Evolutionary conservation across 2,329 filamentous ascomycete species (phyloP), one percentile per base, ranked within the genome.

Genomic region (Elsinoe perseae): DNA sequence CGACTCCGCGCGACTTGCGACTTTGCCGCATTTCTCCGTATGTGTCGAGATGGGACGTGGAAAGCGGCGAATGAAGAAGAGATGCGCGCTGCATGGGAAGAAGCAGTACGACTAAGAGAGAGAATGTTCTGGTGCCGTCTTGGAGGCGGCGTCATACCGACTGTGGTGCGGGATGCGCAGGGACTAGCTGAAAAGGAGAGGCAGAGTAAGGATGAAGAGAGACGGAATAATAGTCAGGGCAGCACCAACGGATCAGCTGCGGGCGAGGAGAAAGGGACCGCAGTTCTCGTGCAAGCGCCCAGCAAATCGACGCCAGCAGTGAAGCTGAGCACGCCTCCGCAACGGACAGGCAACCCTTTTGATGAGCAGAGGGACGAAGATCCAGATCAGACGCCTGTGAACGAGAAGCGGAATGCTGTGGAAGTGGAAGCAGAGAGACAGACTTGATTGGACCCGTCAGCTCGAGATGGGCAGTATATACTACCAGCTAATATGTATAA

Each of bases 91-190:
- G 89, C 90, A 0, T 98, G 93, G 93, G 92, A 97, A 68, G 93
- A 98, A 74, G 89, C 89, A 57, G 87, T 96, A 9, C 82, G 86
- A 27, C 72, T 97, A 48, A 80, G 93, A 52, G 93, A 98, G 69
- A 85, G 92, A 63, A 95, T 98, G 87, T 98, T 98, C 69, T 98
- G 93, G 93, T 83, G 88, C 52, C 82, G 93, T 56, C 83, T 98
- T 54, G 92, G 92, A 23, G 93, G 91, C 25, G 93, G 93, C 12
- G 89, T 98, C 1, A 74, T 97, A 10, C 93, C 92, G 1, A 76
- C 80, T 10, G 75, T 61, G n/a, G 20, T 46, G 20, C 23, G 46
- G 5, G 28, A 56, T 18, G 34, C 20, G 38, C 42, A 46, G 20
- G 16, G 16, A 34, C 27, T 30, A 25, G 28, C 18, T 7, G 53